Conservation (phyloP, 352 stramenopile genomes). For the Phytophthora vignae region DNA sequence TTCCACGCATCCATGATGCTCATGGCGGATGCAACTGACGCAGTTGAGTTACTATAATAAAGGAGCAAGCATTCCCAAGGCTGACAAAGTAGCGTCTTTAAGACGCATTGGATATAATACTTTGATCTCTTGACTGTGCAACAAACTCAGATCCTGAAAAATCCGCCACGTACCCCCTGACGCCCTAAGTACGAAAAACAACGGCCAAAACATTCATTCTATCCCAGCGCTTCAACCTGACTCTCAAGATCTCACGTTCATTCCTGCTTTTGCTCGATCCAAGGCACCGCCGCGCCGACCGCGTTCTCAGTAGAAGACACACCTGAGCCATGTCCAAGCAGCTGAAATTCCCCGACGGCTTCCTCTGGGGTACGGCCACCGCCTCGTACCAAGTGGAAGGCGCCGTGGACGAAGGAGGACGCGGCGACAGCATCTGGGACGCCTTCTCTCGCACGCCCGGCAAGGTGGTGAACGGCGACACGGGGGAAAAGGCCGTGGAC, state of each 20-base stretch:
- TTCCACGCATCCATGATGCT: constrained; percentile 7
- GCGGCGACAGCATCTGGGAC: constrained; percentile 92
- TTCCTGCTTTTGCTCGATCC: constrained; percentile 22
- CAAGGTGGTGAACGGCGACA: constrained; percentile 79
- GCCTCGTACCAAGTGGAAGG: constrained; percentile 95
- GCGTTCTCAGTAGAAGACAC: no score
- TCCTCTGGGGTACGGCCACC: constrained; percentile 90
- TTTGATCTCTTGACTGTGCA: no score
- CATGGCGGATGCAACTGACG: neutral
- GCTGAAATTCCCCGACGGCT: constrained; percentile 61
- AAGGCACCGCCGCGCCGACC: constrained; percentile 6
- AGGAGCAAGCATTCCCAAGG: neutral
- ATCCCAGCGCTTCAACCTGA: constrained; percentile 8
- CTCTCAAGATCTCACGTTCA: constrained; percentile 17
- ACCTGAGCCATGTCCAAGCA: constrained; percentile 29
- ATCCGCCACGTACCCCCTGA: constrained; percentile 1
- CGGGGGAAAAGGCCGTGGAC: constrained; percentile 89
- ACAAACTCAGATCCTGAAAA: neutral
- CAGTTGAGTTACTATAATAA: neutral
- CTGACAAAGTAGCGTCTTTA: neutral
- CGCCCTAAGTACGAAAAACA: constrained; percentile 3
- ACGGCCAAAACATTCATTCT: constrained; percentile 14
- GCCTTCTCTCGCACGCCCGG: constrained; percentile 74
- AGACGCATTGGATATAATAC: no score
- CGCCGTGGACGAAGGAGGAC: constrained; percentile 82